A percentile compares a stretch with the other conserved stretches of the same genome.
phyloP scores from a whole-genome alignment of 2,329 filamentous ascomycete genomes.

The Microdochium paspali region DNA sequence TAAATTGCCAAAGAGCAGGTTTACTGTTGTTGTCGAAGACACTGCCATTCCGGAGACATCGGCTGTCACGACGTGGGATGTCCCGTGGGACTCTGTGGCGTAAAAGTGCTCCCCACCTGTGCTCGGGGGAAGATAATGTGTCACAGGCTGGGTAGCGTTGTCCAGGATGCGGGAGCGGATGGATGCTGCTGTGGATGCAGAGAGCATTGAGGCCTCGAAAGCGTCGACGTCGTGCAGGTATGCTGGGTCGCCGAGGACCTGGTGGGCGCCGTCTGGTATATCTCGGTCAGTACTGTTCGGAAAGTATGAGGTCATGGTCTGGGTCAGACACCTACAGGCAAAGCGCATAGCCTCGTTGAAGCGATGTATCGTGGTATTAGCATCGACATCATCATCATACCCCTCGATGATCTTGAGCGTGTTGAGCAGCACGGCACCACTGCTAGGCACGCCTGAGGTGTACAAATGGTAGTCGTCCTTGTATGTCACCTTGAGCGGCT shows the following conservation, averaged over 20 bases:
- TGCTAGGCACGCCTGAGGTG: constrained; percentile 63
- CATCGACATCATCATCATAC: constrained; percentile 45
- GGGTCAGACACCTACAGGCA: constrained; percentile 35
- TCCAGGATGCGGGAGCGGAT: constrained; percentile 65
- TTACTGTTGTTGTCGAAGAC: constrained; percentile 78
- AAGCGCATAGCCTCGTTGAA: constrained; percentile 86
- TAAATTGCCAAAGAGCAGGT: constrained; percentile 73
- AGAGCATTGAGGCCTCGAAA: constrained; percentile 62
- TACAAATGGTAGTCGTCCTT: constrained; percentile 58
- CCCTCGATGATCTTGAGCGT: constrained; percentile 78
- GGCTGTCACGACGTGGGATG: constrained; percentile 62
- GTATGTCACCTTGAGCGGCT: constrained; percentile 54
- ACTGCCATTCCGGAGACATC: constrained; percentile 69
- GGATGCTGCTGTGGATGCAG: constrained; percentile 43
- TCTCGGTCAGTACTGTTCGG: neutral
- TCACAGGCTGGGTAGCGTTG: constrained; percentile 57
- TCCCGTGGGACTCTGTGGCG: constrained; percentile 61
- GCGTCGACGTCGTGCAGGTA: constrained; percentile 55
- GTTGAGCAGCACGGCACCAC: constrained; percentile 65
- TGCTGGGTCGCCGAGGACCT: constrained; percentile 72
- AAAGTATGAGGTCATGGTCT: neutral
- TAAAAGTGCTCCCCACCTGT: constrained; percentile 25
- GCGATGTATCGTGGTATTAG: constrained; percentile 67
- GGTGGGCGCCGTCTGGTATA: constrained; percentile 51
- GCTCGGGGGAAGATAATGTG: constrained; percentile 60